Evolutionary conservation across 2,329 filamentous ascomycete genomes (phyloP), one percentile per base, ranked within the genome.

Genomic region (Calonectria pteridis): DNA sequence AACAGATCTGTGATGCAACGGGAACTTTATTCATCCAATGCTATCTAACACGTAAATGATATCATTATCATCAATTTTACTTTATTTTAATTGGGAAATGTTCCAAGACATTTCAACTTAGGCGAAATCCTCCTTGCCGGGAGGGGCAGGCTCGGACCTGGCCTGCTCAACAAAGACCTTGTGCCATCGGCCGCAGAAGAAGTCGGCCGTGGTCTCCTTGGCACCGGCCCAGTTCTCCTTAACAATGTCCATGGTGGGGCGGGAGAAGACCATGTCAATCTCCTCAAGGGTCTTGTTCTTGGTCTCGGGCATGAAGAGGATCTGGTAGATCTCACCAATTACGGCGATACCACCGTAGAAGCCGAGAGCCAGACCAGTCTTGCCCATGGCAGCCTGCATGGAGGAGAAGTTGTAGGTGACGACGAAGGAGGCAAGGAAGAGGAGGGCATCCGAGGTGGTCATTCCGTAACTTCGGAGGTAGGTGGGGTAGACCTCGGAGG

Each of bases 321-420:
- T 86, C 84, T 94, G 93, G 83, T 94, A 94, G 77, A 94, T 85
- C 89, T 92, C 93, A 16, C 92, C 93, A 0, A 94, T 13, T 0
- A 93, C 88, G 0, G 93, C 93, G 68, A 94, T 94, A 20, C 93
- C 93, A 6, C 93, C 93, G 82, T 94, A 95, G 84, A 95, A 94
- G 3, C 93, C 93, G 0, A 94, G 87, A 0, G 90, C 87, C 0
- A 94, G 86, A 13, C 93, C 93, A 1, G 92, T 94, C 40, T 84
- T 87, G 10, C 88, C 90, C 89, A 95, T 93, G n/a, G 90, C 89
- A 0, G 89, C 82, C 82, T 93, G 90, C 93, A 94, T 95, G 13
- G 87, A 87, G 0, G 89, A 88, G 84, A 94, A 95, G 87, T 94
- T 94, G 87, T 94, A 94, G 13, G 93, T 94, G 66, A 94, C 92